A percentile compares a stretch with the other conserved stretches of the same genome.
Conservation (phyloP, 2,329 filamentous ascomycete genomes). For the Fusarium brachygibbosum region DNA sequence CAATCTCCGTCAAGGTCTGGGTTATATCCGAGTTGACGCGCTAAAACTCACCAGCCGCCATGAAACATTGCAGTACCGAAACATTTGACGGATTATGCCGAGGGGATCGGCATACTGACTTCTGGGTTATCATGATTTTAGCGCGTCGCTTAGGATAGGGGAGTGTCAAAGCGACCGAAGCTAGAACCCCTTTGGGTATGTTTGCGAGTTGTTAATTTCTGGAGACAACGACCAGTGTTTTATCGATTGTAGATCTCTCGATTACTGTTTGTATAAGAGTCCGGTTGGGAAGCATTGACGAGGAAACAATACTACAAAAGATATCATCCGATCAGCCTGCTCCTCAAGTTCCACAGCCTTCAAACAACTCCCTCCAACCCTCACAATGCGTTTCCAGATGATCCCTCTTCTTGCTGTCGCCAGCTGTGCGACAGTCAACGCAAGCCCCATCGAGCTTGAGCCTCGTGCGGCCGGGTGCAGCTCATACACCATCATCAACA, state of each 20-base stretch:
- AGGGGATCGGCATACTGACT: not conserved
- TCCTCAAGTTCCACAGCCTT: not conserved
- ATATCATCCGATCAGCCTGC: too few species aligned
- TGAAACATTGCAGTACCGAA: not conserved
- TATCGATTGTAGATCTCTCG: not conserved
- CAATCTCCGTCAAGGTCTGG: not conserved
- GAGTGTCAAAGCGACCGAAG: not conserved
- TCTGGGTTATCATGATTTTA: not conserved
- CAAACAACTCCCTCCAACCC: not conserved
- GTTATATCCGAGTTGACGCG: not conserved
- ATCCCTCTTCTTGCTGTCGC: slow-evolving; percentile 3
- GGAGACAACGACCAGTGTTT: not conserved
- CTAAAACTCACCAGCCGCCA: not conserved
- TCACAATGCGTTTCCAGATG: slow-evolving; percentile 9
- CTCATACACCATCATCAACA: slow-evolving; percentile 30
- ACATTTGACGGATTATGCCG: not conserved
- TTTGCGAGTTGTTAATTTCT: slow-evolving; percentile 7
- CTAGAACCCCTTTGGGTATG: not conserved
- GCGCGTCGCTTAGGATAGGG: not conserved
- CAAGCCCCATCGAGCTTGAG: not conserved
- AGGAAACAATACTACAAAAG: too few species aligned
- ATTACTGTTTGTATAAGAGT: not conserved
- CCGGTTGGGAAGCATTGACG: not conserved
- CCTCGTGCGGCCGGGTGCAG: not conserved
- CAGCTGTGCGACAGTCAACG: not conserved